Percentiles rank a stretch among this genome's conserved stretches.
Evolutionary conservation across 2,329 filamentous ascomycete genomes (phyloP).

Genomic region (Clarireedia hainanense): DNA sequence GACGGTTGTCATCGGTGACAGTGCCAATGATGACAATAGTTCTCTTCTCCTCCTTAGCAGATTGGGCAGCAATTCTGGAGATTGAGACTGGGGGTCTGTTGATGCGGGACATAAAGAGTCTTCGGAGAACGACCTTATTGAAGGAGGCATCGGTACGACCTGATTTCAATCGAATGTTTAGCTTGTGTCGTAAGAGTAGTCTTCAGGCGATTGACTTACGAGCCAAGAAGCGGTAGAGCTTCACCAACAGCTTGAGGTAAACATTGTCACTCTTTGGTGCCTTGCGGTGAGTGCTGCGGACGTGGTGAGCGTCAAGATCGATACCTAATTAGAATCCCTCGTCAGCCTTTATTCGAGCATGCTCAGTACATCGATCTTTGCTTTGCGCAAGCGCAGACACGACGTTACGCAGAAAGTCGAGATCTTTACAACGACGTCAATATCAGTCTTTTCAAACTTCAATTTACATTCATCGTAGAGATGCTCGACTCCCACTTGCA

Average conservation of each 20-base stretch:
- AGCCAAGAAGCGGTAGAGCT: constrained; percentile 95
- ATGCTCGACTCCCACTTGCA: constrained; percentile 29
- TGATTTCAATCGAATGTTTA: constrained; percentile 30
- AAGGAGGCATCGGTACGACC: constrained; percentile 94
- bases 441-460: constrained; percentile 14
- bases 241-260: constrained; percentile 94
- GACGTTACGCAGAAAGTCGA: constrained; percentile 27
- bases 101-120: constrained; percentile 97
- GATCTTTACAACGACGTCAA: constrained; percentile 14
- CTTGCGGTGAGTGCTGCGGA: constrained; percentile 73
- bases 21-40: constrained; percentile 92
- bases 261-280: constrained; percentile 98
- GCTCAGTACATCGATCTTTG: constrained; percentile 42
- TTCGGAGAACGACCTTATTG: constrained; percentile 98
- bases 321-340: constrained; percentile 52
- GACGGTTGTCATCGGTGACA: constrained; percentile 95
- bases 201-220: constrained; percentile 52
- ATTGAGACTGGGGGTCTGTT: constrained; percentile 94
- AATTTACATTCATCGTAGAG: constrained; percentile 11
- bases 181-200: not conserved
- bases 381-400: constrained; percentile 17
- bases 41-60: constrained; percentile 63
- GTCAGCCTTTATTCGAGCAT: constrained; percentile 60
- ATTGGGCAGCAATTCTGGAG: constrained; percentile 75
- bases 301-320: constrained; percentile 64